Conservation (phyloP, 176 grass and related monocot genomes). For the Aegilops umbellulata region DNA sequence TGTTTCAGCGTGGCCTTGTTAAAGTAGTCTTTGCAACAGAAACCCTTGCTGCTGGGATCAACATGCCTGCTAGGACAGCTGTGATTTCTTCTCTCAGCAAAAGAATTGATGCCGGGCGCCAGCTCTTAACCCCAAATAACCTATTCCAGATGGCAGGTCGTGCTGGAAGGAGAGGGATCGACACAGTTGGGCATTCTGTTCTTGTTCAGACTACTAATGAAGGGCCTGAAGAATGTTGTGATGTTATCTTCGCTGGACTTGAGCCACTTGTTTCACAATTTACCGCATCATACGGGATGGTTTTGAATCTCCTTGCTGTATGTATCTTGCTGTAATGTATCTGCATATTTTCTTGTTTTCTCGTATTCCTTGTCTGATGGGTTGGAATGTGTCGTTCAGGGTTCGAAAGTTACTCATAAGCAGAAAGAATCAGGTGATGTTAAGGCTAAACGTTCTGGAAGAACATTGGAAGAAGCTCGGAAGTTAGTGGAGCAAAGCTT, state of each 20-base stretch:
- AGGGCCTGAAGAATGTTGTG: slow-evolving; percentile 83
- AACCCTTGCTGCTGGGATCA: slow-evolving; percentile 97
- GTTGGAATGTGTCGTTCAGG: slow-evolving; percentile 44
- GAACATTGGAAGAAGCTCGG: slow-evolving; percentile 94
- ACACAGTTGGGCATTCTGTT: slow-evolving; percentile 83
- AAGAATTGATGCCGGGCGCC: slow-evolving; percentile 71
- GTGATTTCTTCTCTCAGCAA: slow-evolving; percentile 89
- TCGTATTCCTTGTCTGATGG: slow-evolving; percentile 22
- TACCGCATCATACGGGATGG: slow-evolving; percentile 97
- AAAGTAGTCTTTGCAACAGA: slow-evolving; percentile 98
- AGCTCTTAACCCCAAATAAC: slow-evolving; percentile 79
- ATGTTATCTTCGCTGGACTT: slow-evolving; percentile 81
- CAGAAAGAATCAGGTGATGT: slow-evolving; percentile 53
- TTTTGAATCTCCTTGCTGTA: slow-evolving; percentile 98
- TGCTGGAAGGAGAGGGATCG: slow-evolving; percentile 97
- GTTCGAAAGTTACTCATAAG: slow-evolving; percentile 86
- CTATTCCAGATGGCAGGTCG: slow-evolving; percentile 96
- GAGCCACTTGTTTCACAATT: slow-evolving; percentile 98
- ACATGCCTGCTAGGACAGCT: slow-evolving; percentile 96
- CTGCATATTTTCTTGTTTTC: slow-evolving; percentile 20
- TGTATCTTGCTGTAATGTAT: slow-evolving; percentile 33
- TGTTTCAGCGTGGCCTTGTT: slow-evolving; percentile 92
- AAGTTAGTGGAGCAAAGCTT: slow-evolving; percentile 98
- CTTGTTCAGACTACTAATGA: slow-evolving; percentile 91
- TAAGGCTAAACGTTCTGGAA: slow-evolving; percentile 60